These are phyloP conservation scores for Amanita brunnescens DNA, from an alignment of 768 basidiomycete genomes.

Conservation along the genomic window DNA sequence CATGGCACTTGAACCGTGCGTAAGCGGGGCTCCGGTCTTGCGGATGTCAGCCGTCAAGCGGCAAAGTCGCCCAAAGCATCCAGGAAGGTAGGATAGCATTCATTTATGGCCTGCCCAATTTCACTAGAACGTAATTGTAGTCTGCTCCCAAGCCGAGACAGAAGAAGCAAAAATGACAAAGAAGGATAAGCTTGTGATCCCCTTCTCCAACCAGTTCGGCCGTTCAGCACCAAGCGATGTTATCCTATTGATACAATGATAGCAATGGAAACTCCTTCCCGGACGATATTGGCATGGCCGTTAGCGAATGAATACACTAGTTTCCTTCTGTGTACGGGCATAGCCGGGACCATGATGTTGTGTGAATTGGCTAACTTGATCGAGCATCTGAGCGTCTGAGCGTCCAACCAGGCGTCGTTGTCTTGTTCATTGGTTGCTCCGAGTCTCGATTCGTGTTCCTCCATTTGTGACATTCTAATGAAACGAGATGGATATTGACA, in stretches of 20 bases:
- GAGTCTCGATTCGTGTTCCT: too few species aligned
- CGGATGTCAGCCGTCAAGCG: background rate
- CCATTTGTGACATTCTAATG: too few species aligned
- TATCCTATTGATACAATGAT: background rate
- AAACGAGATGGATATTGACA: background rate
- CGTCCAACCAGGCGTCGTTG: background rate
- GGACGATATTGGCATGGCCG: too few species aligned
- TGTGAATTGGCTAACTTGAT: too few species aligned
- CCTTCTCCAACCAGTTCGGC: background rate
- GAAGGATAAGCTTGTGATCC: too few species aligned
- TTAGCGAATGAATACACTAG: background rate
- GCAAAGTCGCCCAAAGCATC: background rate
- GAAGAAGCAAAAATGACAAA: slow-evolving; percentile 2
- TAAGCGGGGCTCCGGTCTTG: background rate
- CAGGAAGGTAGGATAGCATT: background rate
- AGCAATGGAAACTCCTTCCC: background rate
- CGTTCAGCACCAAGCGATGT: background rate
- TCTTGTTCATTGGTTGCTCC: background rate
- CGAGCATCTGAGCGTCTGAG: too few species aligned
- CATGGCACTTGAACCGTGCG: background rate
- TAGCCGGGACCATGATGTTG: background rate
- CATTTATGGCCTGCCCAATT: background rate
- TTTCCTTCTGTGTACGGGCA: too few species aligned
- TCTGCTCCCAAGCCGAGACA: background rate
- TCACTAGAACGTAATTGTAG: background rate